Base-by-base conservation (phyloP, 371 early-diverging fungal species). In the Syncephalastrum monosporum region DNA sequence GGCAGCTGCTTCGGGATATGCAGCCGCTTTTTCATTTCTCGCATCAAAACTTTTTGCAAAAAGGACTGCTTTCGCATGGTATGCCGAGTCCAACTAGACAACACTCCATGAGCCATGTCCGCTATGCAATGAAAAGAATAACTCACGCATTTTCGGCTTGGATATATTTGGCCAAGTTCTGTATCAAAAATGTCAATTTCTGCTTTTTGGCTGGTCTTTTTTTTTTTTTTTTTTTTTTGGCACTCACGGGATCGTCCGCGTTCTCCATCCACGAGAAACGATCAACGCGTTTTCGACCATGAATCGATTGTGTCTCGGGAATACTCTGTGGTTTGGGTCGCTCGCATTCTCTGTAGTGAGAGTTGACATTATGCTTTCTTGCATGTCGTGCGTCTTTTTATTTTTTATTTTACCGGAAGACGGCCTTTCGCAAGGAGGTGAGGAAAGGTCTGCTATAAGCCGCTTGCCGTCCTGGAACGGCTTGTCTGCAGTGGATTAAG, bases 221-320 rank as follows among this genome's bases (percentile, higher is more conserved):
- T 13, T 14, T 16, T 13, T 8, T 21, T 59, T 23, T 13, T 14
- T 16, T 16, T 15, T 13, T n/a, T 6, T 33, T 15, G 19, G 16
- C 45, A 42, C 56, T 58, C 82, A 82, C 85, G 48, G 77, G 73
- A 57, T 82, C 72, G 29, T 79, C 57, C 47, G 71, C 55, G 49
- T 82, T 66, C 46, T 83, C 71, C 81, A 85, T 83, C 85, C 85
- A 85, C 6, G 78, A 77, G 63, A 77, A 85, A 29, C 69, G 64
- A 54, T 83, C 83, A n/a, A 72, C 51, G 15, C 83, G 68, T 7
- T 72, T 56, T 50, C 68, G 57, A 17, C 79, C 83, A 53, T 81
- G 73, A 43, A 78, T 61, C 23, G 61, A 50, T 50, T 75, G 71
- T 16, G 71, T 68, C 55, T 71, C 69, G 19, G 59, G 65, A 41